Evolutionary conservation across 2,329 filamentous ascomycete genomes (phyloP), one percentile per base, ranked within the genome.

Genomic region (Nigrograna mackinnonii): DNA sequence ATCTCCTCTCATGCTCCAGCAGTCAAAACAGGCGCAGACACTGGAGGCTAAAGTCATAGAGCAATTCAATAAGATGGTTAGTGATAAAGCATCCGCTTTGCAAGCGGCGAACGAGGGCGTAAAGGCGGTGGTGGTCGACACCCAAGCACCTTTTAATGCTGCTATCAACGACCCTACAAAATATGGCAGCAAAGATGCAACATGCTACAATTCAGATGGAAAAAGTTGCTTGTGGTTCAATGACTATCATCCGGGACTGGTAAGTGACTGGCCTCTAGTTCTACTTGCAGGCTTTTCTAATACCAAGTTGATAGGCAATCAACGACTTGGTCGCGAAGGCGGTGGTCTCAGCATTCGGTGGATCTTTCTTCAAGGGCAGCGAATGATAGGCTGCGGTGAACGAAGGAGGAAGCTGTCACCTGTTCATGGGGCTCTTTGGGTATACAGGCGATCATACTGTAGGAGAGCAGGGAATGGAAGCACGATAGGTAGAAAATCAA

Each of bases 141-240:
- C 74, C 0, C 51, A 61, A 1, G 38, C 50, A 1, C 60, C 71
- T 0, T 78, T 78, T 46, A 68, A 74, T 50, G 61, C 54, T 14
- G 74, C 70, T 0, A 58, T 79, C 16, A 55, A 67, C 4, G 64
- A 74, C 35, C 75, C 75, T 0, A 57, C 47, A 0, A 58, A 56
- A 0, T 77, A 75, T 37, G 74, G 74, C 2, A 58, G 72, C 0
- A 68, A 67, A 1, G 62, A 77, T 33, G 70, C 72, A 2, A 69
- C 61, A 1, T 77, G 74, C 53, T 70, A 57, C 19, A 71, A 74
- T 26, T 51, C 41, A 0, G 60, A 77, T 33, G 75, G 75, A 4
- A 62, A 57, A 12, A 73, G 65, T 9, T 77, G 75, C 43, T 39
- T 77, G 22, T 77, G 75, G 73, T 72, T 67, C 41, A 70, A 76